Evolutionary conservation across 805 yeast species (phyloP).

Genomic region (Candida ortonii): DNA sequence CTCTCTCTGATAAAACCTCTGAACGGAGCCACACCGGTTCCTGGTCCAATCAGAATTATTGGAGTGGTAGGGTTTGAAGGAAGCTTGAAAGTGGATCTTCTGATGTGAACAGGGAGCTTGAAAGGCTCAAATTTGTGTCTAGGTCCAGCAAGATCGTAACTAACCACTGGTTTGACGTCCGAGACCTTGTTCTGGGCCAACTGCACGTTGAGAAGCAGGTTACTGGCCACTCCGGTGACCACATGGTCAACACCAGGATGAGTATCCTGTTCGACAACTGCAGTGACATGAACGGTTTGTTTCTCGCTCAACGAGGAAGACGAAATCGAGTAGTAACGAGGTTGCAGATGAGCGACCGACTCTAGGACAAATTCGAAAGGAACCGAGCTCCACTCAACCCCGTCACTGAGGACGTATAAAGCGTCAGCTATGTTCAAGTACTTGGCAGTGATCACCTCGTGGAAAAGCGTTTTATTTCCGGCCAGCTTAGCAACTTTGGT

Average conservation of each 20-base stretch:
- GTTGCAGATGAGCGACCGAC: constrained; percentile 75
- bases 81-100: constrained; percentile 91
- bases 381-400: constrained; percentile 65
- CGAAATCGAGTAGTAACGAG: constrained; percentile 95
- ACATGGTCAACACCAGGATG: constrained; percentile 33
- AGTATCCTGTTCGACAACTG: constrained; percentile 76
- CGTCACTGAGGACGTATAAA: constrained; percentile 57
- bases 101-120: constrained; percentile 85
- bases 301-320: constrained; percentile 82
- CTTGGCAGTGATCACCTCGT: constrained; percentile 55
- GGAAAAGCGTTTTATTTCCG: constrained; percentile 66
- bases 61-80: constrained; percentile 85
- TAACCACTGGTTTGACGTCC: constrained; percentile 42
- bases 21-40: constrained; percentile 98
- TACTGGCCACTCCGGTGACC: constrained; percentile 89
- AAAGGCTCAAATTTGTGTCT: constrained; percentile 50
- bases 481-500: constrained; percentile 52
- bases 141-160: constrained; percentile 83
- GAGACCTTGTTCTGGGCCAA: constrained; percentile 49
- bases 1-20: constrained; percentile 93
- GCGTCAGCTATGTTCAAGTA: constrained; percentile 76
- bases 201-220: constrained; percentile 73
- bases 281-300: constrained; percentile 75
- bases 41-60: constrained; percentile 92
- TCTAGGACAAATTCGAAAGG: constrained; percentile 87